phyloP scores from a whole-genome alignment of 192 early-diverging fungal genomes.

The Gryganskiella cystojenkinii region DNA sequence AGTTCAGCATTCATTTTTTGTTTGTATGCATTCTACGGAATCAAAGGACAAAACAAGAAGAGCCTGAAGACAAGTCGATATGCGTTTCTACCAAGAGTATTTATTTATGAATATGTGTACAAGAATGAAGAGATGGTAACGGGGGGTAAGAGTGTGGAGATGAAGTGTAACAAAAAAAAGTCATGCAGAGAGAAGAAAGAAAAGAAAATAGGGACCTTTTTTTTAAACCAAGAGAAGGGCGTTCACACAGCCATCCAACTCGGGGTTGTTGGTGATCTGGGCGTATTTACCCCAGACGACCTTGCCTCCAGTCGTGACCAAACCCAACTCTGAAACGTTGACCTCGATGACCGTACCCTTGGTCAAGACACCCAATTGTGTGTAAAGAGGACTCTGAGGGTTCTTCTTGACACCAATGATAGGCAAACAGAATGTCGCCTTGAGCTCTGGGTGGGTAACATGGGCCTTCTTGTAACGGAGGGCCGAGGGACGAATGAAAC shows the following conservation, averaged over 20 bases:
- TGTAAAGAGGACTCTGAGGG: conserved; percentile 94
- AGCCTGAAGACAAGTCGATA: too few relatives aligned
- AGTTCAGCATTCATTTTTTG: too few relatives aligned
- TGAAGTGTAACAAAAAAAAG: conserved; percentile 7
- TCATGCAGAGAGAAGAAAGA: neutral
- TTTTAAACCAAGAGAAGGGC: conserved; percentile 90
- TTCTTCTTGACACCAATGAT: conserved; percentile 99
- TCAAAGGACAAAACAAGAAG: too few relatives aligned
- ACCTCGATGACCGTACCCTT: conserved; percentile 98
- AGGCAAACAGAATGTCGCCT: conserved; percentile 95
- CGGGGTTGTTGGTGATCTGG: conserved; percentile 98
- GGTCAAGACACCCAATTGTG: conserved; percentile 96
- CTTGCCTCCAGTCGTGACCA: conserved; percentile 97
- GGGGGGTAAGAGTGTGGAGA: neutral
- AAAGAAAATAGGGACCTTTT: neutral
- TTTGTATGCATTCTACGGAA: too few relatives aligned
- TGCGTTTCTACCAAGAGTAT: too few relatives aligned
- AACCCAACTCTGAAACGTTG: conserved; percentile 94
- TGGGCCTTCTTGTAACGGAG: conserved; percentile 98
- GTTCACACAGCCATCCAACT: conserved; percentile 97
- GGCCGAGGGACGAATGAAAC: conserved; percentile 97
- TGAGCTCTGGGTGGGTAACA: conserved; percentile 98
- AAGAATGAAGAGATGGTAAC: conserved; percentile 6
- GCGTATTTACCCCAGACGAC: conserved; percentile 99
- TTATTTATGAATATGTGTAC: conserved; percentile 17